Conservation (phyloP, 305 asterid species). For the Striga hermonthica region DNA sequence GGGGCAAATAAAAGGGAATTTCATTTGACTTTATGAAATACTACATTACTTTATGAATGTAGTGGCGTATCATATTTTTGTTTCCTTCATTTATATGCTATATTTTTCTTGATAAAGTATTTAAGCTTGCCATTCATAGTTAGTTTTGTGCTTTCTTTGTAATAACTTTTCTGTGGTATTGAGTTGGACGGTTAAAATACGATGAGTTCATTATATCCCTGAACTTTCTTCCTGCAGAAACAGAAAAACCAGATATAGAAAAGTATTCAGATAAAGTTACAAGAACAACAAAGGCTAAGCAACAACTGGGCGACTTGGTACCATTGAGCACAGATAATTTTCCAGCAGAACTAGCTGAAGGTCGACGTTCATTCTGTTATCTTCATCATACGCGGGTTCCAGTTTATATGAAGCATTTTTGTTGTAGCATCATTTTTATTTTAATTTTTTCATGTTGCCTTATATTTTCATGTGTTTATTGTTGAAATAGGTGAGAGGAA, state of each 20-base stretch:
- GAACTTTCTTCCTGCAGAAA: constrained; percentile 35
- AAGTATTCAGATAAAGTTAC: constrained; percentile 46
- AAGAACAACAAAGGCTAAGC: constrained; percentile 33
- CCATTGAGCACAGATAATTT: constrained; percentile 43
- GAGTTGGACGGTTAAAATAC: too few species aligned
- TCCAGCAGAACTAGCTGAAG: constrained; percentile 71
- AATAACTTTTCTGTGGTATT: too few species aligned
- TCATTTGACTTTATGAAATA: too few species aligned
- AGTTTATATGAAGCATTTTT: background rate
- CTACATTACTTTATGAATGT: too few species aligned
- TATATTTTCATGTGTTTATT: constrained; percentile 20
- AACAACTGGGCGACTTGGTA: constrained; percentile 47
- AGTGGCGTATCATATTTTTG: too few species aligned
- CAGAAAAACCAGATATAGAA: constrained; percentile 50
- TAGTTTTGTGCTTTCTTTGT: too few species aligned
- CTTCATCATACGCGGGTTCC: background rate
- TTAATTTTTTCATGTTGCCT: constrained; percentile 1
- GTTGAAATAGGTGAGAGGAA: constrained; percentile 40
- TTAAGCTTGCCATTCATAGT: too few species aligned
- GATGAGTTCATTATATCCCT: too few species aligned
- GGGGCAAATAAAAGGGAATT: too few species aligned
- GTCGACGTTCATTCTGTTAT: constrained; percentile 25
- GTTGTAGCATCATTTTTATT: background rate
- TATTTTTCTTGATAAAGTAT: too few species aligned
- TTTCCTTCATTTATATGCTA: too few species aligned